phyloP scores from a whole-genome alignment of 169 alveolate genomes.

The Plasmodium berghei region DNA sequence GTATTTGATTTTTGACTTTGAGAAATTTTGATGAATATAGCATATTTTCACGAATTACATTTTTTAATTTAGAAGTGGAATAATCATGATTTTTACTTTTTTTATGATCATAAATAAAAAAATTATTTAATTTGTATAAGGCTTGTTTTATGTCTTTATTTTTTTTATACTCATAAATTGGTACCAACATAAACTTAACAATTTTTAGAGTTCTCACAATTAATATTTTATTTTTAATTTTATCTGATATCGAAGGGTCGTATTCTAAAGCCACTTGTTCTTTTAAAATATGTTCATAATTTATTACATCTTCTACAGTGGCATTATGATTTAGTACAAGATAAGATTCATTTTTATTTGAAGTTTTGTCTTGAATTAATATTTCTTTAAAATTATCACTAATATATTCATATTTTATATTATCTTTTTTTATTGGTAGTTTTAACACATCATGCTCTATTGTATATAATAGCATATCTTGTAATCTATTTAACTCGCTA shows the following conservation, averaged over 20 bases:
- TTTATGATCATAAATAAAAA: slow-evolving; percentile 6
- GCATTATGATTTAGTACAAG: slow-evolving; percentile 10
- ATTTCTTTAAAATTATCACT: slow-evolving; percentile 15
- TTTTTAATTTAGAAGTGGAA: background rate
- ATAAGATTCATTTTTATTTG: slow-evolving; percentile 6
- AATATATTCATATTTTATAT: slow-evolving; percentile 1
- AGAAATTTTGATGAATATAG: too few relatives aligned
- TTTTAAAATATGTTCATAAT: slow-evolving; percentile 37
- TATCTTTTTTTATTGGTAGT: slow-evolving; percentile 22
- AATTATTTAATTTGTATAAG: slow-evolving; percentile 17
- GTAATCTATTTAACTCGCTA: slow-evolving; percentile 6
- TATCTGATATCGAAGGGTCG: slow-evolving; percentile 15
- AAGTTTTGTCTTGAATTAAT: background rate
- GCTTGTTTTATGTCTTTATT: slow-evolving; percentile 15
- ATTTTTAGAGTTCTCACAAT: slow-evolving; percentile 48
- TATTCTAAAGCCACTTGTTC: slow-evolving; percentile 21
- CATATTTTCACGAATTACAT: too few relatives aligned
- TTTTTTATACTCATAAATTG: slow-evolving; percentile 22
- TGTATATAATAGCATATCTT: slow-evolving; percentile 26
- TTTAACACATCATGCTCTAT: slow-evolving; percentile 40
- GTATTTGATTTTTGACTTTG: too few relatives aligned
- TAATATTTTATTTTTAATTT: slow-evolving; percentile 29
- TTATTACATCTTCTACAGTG: slow-evolving; percentile 37
- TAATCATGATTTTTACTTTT: background rate
- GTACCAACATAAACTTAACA: slow-evolving; percentile 41